A percentile compares a stretch with the other conserved stretches of the same genome.
Conservation (phyloP, 345 rosid genomes). For the Hirschfeldia incana region DNA sequence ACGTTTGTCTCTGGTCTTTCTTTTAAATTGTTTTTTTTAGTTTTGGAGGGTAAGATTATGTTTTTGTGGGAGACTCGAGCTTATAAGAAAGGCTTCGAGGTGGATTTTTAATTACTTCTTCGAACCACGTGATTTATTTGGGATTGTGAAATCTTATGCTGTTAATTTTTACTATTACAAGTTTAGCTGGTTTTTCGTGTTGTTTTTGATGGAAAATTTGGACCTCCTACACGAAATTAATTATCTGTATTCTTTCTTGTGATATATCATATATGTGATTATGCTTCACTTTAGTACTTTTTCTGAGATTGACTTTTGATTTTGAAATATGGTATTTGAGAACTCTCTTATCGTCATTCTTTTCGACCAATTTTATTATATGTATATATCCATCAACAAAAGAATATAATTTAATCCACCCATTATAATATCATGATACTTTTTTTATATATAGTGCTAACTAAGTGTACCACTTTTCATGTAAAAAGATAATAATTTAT, state of each 20-base stretch:
- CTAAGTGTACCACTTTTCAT: not conserved
- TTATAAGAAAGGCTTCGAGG: constrained; percentile 19
- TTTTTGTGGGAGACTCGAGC: constrained; percentile 10
- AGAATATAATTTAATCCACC: not conserved
- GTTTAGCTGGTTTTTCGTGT: not conserved
- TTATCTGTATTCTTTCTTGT: not conserved
- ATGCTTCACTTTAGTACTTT: not conserved
- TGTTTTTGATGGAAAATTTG: not conserved
- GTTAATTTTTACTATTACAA: not conserved
- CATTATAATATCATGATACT: not conserved
- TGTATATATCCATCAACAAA: not conserved
- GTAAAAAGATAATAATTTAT: no score
- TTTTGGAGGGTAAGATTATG: not conserved
- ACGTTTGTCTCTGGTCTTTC: constrained; percentile 17
- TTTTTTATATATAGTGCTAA: not conserved
- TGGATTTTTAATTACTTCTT: not conserved
- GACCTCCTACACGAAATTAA: not conserved
- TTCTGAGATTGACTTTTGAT: not conserved
- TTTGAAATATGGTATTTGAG: not conserved
- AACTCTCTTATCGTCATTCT: not conserved
- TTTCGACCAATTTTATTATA: not conserved
- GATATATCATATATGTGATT: no score
- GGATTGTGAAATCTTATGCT: constrained; percentile 5
- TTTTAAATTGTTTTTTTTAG: not conserved
- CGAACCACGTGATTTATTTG: not conserved